These are phyloP conservation scores for Fusarium aywerte DNA, from an alignment of 2,329 filamentous ascomycete species.

Conservation along the genomic window DNA sequence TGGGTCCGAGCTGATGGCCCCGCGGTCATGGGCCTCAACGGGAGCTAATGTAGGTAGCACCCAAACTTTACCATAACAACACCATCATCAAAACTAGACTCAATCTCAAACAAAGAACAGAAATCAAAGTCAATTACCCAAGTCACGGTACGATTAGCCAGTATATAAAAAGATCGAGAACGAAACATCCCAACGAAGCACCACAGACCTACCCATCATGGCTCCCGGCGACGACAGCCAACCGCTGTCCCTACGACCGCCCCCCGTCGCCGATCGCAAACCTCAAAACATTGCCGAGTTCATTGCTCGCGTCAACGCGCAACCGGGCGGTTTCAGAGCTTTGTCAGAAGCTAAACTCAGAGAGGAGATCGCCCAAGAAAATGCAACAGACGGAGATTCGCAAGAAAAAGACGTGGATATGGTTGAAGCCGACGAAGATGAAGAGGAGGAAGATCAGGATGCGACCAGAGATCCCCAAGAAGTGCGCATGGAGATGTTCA, in stretches of 20 bases:
- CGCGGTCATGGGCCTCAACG: constrained; percentile 8
- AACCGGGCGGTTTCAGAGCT: constrained; percentile 79
- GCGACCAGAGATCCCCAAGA: constrained; percentile 59
- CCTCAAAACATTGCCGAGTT: constrained; percentile 75
- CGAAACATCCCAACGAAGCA: not conserved
- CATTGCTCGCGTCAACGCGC: constrained; percentile 83
- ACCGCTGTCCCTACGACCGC: constrained; percentile 53
- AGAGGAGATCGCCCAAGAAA: constrained; percentile 69
- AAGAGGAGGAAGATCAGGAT: constrained; percentile 50
- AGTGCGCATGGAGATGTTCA: constrained; percentile 68
- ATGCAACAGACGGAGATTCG: constrained; percentile 54
- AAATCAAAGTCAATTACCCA: not conserved
- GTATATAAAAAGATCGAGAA: not conserved
- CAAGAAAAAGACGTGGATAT: constrained; percentile 59
- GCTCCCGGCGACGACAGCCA: constrained; percentile 48
- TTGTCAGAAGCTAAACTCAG: constrained; percentile 79
- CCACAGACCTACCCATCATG: constrained; percentile 42
- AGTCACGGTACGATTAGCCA: not conserved
- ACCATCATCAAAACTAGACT: constrained; percentile 6
- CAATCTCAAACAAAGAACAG: not conserved
- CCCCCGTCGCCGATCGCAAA: constrained; percentile 65
- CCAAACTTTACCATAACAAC: constrained; percentile 5
- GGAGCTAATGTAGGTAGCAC: constrained; percentile 15
- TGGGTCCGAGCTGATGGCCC: constrained; percentile 10
- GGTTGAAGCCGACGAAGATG: constrained; percentile 59